A percentile compares a stretch with the other conserved stretches of the same genome.
Conservation (phyloP, 1,284 basidiomycete species). For the Vanrija sp. region DNA sequence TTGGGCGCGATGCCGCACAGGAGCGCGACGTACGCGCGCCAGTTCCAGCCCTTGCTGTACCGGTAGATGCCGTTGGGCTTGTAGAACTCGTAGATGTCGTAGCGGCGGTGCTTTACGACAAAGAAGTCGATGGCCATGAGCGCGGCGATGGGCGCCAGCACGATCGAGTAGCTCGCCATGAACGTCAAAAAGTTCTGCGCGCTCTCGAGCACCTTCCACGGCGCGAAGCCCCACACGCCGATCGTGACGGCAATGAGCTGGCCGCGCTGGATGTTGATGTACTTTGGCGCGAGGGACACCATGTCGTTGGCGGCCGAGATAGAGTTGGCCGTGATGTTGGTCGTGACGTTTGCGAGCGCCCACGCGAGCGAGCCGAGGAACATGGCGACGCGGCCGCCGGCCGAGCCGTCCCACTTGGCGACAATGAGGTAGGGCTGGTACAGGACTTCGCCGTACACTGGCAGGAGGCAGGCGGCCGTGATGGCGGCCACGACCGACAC, state of each 20-base stretch:
- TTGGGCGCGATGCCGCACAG: conserved; percentile 72
- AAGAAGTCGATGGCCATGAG: conserved; percentile 39
- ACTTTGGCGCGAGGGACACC: conserved; percentile 55
- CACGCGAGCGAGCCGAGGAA: conserved; percentile 71
- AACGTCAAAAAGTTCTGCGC: conserved; percentile 32
- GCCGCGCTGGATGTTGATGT: conserved; percentile 70
- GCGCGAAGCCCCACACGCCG: conserved; percentile 58
- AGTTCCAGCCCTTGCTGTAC: conserved; percentile 61
- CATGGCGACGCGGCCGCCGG: conserved; percentile 59
- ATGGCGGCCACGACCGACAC: conserved; percentile 60
- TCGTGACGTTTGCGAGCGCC: conserved; percentile 63
- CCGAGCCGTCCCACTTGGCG: conserved; percentile 62
- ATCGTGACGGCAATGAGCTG: conserved; percentile 68
- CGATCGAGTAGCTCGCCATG: conserved; percentile 43
- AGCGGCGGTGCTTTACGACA: conserved; percentile 26
- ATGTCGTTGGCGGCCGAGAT: conserved; percentile 74
- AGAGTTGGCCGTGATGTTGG: conserved; percentile 61
- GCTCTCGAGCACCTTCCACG: conserved; percentile 39
- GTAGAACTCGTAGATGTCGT: conserved; percentile 40
- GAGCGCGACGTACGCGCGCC: conserved; percentile 52
- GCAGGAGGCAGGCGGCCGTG: conserved; percentile 57
- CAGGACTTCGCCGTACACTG: conserved; percentile 57
- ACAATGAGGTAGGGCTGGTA: conserved; percentile 44
- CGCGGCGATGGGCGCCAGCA: conserved; percentile 38
- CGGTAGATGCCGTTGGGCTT: conserved; percentile 35